Evolutionary conservation across 306 rosid genomes (phyloP).

Genomic region (Castanea sativa): DNA sequence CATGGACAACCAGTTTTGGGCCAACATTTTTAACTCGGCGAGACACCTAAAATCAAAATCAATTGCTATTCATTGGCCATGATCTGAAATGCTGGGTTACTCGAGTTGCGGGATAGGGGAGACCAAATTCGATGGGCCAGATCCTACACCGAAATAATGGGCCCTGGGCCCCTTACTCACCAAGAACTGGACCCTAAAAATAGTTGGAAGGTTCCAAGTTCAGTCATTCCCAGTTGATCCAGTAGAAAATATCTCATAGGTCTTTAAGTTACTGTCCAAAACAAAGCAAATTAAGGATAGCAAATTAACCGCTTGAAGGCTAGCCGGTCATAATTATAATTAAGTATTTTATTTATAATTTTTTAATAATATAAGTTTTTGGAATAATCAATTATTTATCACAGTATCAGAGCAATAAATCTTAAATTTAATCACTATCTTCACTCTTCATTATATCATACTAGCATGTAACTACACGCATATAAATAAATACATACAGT

Average conservation of each 20-base stretch:
- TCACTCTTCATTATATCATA: too few species aligned
- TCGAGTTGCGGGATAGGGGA: background rate
- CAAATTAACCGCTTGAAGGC: too few species aligned
- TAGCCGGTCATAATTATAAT: too few species aligned
- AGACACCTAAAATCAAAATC: background rate
- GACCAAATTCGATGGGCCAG: background rate
- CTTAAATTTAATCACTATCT: too few species aligned
- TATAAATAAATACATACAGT: too few species aligned
- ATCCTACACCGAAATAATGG: background rate
- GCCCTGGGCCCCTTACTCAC: constrained; percentile 11
- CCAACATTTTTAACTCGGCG: background rate
- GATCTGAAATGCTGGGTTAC: background rate
- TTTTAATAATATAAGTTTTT: too few species aligned
- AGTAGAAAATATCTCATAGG: background rate
- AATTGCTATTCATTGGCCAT: background rate
- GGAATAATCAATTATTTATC: too few species aligned
- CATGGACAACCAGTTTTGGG: constrained; percentile 1
- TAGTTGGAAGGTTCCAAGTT: constrained; percentile 1
- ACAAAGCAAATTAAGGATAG: too few species aligned
- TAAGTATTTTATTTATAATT: too few species aligned
- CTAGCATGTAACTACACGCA: too few species aligned
- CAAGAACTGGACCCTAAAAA: background rate
- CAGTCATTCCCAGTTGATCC: background rate
- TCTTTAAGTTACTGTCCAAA: background rate
- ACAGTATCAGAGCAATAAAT: too few species aligned